Base-by-base conservation (phyloP, 2,329 filamentous ascomycete genomes). In the Alternaria sp. region DNA sequence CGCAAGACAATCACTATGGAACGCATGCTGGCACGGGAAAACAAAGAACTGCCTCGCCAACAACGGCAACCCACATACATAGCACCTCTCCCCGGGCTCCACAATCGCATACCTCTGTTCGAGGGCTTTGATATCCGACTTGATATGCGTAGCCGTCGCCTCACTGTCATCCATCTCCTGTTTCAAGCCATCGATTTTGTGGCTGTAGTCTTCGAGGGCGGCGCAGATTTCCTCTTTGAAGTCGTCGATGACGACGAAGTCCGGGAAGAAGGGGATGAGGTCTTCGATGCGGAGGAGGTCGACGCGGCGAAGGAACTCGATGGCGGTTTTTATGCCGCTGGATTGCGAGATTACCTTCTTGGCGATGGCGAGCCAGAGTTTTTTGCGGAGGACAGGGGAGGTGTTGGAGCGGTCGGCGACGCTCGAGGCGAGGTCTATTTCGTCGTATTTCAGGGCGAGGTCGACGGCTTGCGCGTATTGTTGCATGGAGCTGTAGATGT, bases 181-280 rank as follows among this genome's bases (percentile, higher is more conserved):
- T 75, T 94, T 93, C 43, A 99, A 83, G 2, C 85, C 85, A 74
- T 98, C 96, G 69, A 99, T 99, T 70, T 93, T 93, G 40, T 92
- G 91, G 50, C 90, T 92, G 82, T 99, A 99, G 67, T 96, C 92
- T 80, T 99, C 96, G 1, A 99, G 86, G 1, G 96, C 96, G 0
- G 89, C 85, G 81, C 96, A 99, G 40, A 99, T 98, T 78, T 99
- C 96, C 67, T 98, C 94, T 77, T 98, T 97, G 86, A 99, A 99
- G 79, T 98, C 96, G 77, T 99, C 96, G 66, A 99, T 98, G 55
- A 98, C 92, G 23, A 98, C 93, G 77, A 99, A 99, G 78, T 99
- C 96, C 0, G 96, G 96, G 82, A 99, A 99, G 84, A 99, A 97
- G 0, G 96, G 96, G 44, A 99, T 98, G 28, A 99, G 83, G 74